These are phyloP conservation scores for Hyaloperonospora brassicae DNA, from an alignment of 352 stramenopile species.

Conservation along the genomic window DNA sequence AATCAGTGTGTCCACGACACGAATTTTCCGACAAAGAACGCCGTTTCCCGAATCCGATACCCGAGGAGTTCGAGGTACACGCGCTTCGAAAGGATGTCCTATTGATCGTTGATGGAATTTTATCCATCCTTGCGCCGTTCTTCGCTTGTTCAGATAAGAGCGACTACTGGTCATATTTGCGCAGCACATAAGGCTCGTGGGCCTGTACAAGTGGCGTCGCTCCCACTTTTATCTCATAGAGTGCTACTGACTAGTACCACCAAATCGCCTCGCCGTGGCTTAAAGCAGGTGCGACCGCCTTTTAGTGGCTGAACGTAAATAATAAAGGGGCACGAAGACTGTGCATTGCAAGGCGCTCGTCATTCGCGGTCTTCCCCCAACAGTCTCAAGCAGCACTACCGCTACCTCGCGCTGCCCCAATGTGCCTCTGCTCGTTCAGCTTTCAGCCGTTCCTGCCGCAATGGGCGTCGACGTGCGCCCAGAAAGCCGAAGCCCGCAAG, in stretches of 20 bases:
- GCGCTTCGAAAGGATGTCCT: too few species aligned
- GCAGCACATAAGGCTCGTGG: neutral
- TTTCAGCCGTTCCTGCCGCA: slow-evolving; percentile 22
- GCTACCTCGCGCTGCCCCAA: neutral
- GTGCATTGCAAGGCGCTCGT: slow-evolving; percentile 3
- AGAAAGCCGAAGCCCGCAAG: slow-evolving; percentile 25
- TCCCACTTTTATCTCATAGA: neutral
- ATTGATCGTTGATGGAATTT: too few species aligned
- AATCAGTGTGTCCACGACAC: too few species aligned
- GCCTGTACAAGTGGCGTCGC: neutral
- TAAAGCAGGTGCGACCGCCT: too few species aligned
- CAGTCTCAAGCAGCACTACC: slow-evolving; percentile 5
- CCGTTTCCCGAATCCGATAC: too few species aligned
- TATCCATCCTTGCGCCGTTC: slow-evolving; percentile 1
- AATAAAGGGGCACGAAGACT: too few species aligned
- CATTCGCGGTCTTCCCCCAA: slow-evolving; percentile 23
- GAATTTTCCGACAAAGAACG: too few species aligned
- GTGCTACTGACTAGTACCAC: too few species aligned
- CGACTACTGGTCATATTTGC: slow-evolving; percentile 3
- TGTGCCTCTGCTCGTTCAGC: slow-evolving; percentile 33
- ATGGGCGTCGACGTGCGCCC: slow-evolving; percentile 31
- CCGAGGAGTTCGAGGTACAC: too few species aligned
- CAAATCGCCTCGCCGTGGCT: too few species aligned
- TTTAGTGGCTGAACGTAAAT: too few species aligned
- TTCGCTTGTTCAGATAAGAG: slow-evolving; percentile 6